Base-by-base conservation (phyloP, 495 filamentous ascomycete species). In the Lasiosphaeris hirsuta region DNA sequence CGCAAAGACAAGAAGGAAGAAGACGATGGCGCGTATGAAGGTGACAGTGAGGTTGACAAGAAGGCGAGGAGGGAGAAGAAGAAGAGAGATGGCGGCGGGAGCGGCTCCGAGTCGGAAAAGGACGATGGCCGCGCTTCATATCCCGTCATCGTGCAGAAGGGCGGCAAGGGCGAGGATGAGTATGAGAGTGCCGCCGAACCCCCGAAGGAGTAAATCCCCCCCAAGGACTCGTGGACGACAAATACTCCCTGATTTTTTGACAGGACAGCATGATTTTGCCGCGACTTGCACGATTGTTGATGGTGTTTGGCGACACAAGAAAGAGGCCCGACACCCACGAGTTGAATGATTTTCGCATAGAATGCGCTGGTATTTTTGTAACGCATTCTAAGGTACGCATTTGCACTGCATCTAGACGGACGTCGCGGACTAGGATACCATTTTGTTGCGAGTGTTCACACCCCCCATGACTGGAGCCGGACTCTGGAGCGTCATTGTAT, bases 141-240 rank as follows among this genome's bases (percentile, higher is more conserved):
- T 35, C 58, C 63, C 1, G 65, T 66, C 34, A 72, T 69, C 30
- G 69, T 72, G 9, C 68, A 65, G 56, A 69, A 66, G 63, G 66
- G 23, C 23, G 23, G 66, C 33, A 69, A 72, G 60, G 68, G 68
- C 17, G 69, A 70, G 7, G 67, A 70, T 33, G 69, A 72, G 58
- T 70, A 72, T 50, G 66, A 69, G 65, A 72, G 66, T 38, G 69
- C 69, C 3, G 59, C 23, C 13, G 53, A 55, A 34, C 53, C 53
- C 10, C 53, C 53, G 15, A 45, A 36, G 23, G 33, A 23, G 30
- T 23, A 10, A 10, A 23, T 6, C 9, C 17, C 43, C 6, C 43
- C 64, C 4, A 65, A 68, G 55, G 42, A 13, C 47, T 36, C 37
- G 18, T 14, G 3, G 39, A 41, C 11, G 10, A 15, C 39, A 7